These are phyloP conservation scores for Coelastrella sp. DNA, from an alignment of 139 green algal genomes.

Conservation along the genomic window DNA sequence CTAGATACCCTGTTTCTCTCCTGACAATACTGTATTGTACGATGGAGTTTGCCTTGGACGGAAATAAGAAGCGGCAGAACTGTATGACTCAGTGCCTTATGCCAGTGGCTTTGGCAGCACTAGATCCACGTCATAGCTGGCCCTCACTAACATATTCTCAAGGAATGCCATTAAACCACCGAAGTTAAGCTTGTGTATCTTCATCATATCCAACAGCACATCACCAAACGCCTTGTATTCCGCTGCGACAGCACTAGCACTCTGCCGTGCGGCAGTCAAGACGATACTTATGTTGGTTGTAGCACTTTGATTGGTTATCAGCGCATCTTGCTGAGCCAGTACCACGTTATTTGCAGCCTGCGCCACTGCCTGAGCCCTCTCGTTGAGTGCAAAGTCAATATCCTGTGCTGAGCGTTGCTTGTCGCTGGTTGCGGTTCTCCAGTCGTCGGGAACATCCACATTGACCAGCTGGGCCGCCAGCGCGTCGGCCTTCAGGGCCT, in stretches of 20 bases:
- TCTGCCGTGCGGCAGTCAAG: background rate
- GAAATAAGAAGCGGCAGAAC: too few relatives aligned
- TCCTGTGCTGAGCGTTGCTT: constrained; percentile 1
- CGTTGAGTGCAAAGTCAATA: constrained; percentile 8
- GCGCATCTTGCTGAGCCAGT: background rate
- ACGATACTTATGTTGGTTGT: constrained; percentile 3
- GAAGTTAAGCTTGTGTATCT: constrained; percentile 9
- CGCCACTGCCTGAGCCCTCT: background rate
- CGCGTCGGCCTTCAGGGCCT: background rate
- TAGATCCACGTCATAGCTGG: constrained; percentile 15
- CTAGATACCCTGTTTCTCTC: too few relatives aligned
- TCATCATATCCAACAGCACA: constrained; percentile 11
- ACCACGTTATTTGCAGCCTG: background rate
- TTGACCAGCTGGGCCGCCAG: constrained; percentile 22
- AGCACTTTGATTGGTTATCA: constrained; percentile 14
- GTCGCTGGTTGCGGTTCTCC: background rate
- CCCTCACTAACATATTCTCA: background rate
- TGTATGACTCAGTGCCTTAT: too few relatives aligned
- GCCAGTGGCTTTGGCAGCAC: background rate
- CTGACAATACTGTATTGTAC: too few relatives aligned
- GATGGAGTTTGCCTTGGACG: too few relatives aligned
- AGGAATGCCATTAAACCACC: background rate
- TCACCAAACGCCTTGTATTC: background rate
- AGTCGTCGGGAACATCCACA: background rate
- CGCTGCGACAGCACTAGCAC: background rate